A percentile compares a stretch with the other conserved stretches of the same genome.
phyloP scores from a whole-genome alignment of 2,329 filamentous ascomycete species.

The Pestalotiopsis sp. region DNA sequence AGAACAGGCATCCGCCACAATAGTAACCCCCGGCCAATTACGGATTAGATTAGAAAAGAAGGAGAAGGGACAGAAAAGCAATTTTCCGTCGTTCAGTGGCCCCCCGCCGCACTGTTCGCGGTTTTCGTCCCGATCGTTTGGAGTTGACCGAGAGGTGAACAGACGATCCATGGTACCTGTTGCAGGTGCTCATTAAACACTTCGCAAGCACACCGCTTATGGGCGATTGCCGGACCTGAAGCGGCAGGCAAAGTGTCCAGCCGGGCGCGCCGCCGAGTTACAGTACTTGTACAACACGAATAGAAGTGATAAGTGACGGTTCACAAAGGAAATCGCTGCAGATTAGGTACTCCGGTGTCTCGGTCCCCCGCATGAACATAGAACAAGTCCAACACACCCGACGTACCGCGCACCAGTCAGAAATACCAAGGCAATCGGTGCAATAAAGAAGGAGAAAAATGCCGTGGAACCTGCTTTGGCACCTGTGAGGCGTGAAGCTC shows the following conservation, averaged over 20 bases:
- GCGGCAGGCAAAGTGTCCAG: not conserved
- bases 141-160: not conserved
- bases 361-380: not conserved
- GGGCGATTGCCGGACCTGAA: not conserved
- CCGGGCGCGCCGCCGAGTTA: not conserved
- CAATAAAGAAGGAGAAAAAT: not conserved
- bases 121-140: not conserved
- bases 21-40: too few relatives aligned
- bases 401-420: too few relatives aligned
- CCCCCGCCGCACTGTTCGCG: not conserved
- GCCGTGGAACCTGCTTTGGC: not conserved
- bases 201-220: not conserved
- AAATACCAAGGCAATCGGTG: not conserved
- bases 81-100: not conserved
- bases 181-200: not conserved
- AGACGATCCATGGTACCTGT: not conserved
- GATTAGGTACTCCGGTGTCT: not conserved
- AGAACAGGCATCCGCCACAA: too few relatives aligned
- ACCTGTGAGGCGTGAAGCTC: not conserved
- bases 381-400: not conserved
- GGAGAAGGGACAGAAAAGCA: not conserved
- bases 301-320: not conserved
- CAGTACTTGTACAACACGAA: not conserved
- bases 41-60: too few relatives aligned
- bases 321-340: not conserved